Conservation (phyloP, 192 early-diverging fungal genomes). For the Paraglomus occultum region DNA sequence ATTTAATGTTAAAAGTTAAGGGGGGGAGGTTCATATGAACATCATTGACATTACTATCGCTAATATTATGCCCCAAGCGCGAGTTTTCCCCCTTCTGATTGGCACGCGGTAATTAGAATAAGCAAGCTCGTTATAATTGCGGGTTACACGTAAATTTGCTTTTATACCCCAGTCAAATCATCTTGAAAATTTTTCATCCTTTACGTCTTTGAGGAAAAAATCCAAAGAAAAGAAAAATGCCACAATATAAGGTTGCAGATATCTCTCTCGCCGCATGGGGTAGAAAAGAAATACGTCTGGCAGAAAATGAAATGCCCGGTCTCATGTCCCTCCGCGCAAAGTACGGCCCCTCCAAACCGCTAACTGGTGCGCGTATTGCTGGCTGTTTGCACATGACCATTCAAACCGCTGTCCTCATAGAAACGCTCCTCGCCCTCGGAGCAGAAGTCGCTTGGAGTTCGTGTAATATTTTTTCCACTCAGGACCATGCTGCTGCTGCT, state of each 20-base stretch:
- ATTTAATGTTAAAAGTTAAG: no score
- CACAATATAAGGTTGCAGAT: slow-evolving; percentile 24
- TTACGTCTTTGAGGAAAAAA: no score
- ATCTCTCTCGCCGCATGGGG: slow-evolving; percentile 77
- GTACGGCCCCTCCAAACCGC: slow-evolving; percentile 87
- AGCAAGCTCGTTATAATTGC: no score
- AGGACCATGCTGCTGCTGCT: slow-evolving; percentile 98
- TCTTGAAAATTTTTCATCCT: no score
- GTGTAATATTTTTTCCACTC: slow-evolving; percentile 89
- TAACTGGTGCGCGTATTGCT: slow-evolving; percentile 93
- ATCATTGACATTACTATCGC: no score
- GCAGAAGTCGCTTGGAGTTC: slow-evolving; percentile 84
- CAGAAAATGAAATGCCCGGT: slow-evolving; percentile 99
- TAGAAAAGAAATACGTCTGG: slow-evolving; percentile 94
- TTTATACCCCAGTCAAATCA: no score
- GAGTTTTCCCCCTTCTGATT: no score
- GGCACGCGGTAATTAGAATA: no score
- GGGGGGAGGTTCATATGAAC: no score
- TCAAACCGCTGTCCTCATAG: slow-evolving; percentile 98
- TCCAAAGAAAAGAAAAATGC: neutral
- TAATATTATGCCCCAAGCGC: no score
- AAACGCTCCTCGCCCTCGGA: slow-evolving; percentile 92
- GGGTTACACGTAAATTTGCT: no score
- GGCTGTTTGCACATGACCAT: slow-evolving; percentile 99
- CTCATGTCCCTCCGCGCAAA: slow-evolving; percentile 91